phyloP scores from a whole-genome alignment of 2,329 filamentous ascomycete genomes.

The Trichophyton mentagrophytes region DNA sequence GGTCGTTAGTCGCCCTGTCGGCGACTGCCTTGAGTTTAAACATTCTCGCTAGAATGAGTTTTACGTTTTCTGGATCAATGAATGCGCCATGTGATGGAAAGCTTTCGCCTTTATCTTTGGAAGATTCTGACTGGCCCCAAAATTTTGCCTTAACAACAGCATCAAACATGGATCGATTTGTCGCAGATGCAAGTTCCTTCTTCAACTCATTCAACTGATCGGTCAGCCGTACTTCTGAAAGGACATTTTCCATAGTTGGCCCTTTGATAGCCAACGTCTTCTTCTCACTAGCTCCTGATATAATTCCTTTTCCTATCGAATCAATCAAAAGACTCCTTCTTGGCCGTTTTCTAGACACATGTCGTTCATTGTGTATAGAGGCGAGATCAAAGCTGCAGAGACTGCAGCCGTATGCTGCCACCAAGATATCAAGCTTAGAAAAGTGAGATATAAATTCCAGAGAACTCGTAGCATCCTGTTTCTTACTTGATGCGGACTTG shows the following conservation, averaged over 20 bases:
- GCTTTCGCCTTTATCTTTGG: conserved; percentile 14
- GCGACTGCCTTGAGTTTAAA: conserved; percentile 21
- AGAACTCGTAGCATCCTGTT: conserved; percentile 15
- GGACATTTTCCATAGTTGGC: conserved; percentile 21
- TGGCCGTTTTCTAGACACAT: conserved; percentile 26
- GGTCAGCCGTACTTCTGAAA: conserved; percentile 22
- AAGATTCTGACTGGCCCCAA: conserved; percentile 17
- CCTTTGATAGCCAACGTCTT: conserved; percentile 18
- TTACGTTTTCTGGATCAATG: conserved; percentile 26
- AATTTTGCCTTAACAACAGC: conserved; percentile 18
- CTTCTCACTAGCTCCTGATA: conserved; percentile 20
- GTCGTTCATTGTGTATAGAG: conserved; percentile 19
- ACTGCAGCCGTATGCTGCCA: conserved; percentile 30
- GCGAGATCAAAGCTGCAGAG: conserved; percentile 35
- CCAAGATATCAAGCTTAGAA: conserved; percentile 30
- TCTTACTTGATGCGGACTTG: conserved; percentile 16
- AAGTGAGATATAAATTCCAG: conserved; percentile 33
- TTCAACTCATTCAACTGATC: conserved; percentile 26
- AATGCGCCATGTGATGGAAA: conserved; percentile 19
- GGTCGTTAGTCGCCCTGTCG: conserved; percentile 8
- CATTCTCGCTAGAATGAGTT: conserved; percentile 29
- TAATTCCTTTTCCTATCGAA: conserved; percentile 32
- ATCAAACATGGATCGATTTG: conserved; percentile 25
- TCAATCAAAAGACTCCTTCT: conserved; percentile 31
- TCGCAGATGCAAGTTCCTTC: conserved; percentile 18